A percentile compares a stretch with the other conserved stretches of the same genome.
Evolutionary conservation across 176 grass and related monocot species (phyloP).

Genomic region (Puya raimondii): DNA sequence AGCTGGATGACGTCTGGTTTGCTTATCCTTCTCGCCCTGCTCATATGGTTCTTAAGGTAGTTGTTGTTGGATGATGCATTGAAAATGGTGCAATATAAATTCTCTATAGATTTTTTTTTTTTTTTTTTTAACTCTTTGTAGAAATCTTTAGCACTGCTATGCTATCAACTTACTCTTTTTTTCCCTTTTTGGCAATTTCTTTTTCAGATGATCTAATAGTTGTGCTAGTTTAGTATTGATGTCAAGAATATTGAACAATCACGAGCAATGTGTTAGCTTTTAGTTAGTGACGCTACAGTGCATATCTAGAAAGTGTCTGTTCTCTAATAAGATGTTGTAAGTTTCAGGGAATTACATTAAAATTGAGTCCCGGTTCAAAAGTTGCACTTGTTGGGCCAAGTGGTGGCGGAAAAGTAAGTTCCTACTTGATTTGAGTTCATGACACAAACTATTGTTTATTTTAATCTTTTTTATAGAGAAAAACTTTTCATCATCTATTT

Average conservation of each 20-base stretch:
- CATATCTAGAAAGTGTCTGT: background rate
- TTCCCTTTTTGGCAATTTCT: too few relatives aligned
- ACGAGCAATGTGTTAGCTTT: background rate
- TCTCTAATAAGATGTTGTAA: slow-evolving; percentile 1
- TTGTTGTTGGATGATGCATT: background rate
- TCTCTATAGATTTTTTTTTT: too few relatives aligned
- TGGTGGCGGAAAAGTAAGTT: slow-evolving; percentile 77
- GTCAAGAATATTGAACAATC: background rate
- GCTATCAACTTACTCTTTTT: too few relatives aligned
- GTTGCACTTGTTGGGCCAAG: slow-evolving; percentile 97
- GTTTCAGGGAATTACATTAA: slow-evolving; percentile 81
- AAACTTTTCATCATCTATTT: background rate
- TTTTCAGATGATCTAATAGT: too few relatives aligned
- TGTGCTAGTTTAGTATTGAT: too few relatives aligned
- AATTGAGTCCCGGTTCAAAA: slow-evolving; percentile 82
- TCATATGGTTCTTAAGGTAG: slow-evolving; percentile 98
- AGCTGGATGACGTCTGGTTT: slow-evolving; percentile 96
- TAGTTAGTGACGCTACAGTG: background rate
- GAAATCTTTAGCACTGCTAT: too few relatives aligned
- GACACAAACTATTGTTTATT: too few relatives aligned
- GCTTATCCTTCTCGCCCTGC: slow-evolving; percentile 93
- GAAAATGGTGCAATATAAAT: background rate
- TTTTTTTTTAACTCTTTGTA: too few relatives aligned
- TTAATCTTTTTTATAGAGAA: too few relatives aligned
- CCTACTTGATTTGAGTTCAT: background rate